Evolutionary conservation across 2,329 filamentous ascomycete species (phyloP), one percentile per base, ranked within the genome.

Genomic region (Penicillium brasilianum): DNA sequence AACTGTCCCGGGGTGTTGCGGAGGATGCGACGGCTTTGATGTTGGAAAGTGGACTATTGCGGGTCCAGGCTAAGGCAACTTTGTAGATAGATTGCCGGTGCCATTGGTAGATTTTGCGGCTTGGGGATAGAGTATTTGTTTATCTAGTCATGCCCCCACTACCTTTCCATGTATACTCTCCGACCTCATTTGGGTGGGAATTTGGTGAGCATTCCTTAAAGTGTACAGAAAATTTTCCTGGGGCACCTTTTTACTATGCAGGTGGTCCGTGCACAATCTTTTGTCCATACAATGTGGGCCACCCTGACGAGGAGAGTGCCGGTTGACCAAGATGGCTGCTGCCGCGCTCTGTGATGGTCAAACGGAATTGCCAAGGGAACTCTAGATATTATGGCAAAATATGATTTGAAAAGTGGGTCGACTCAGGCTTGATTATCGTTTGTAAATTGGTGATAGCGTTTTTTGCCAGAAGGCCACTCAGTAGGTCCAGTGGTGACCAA

Each of bases 1-100:
- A 88, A 73, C 65, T 88, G 8, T 87, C 85, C 16, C 86, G 85
- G 84, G 86, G 86, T 0, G 80, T 88, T 6, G 86, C 85, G 0
- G 79, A 79, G 50, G 82, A 82, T 54, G 83, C 85, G 10, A 72
- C 75, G 2, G 68, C 69, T 20, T 67, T 85, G 64, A 76, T 84
- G 61, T 49, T 67, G 28, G 61, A 69, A 30, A 59, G 65, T 44
- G 69, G 65, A 16, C 52, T 54, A 11, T 18, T 74, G 32, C 44
- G 72, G 46, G 55, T 28, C 20, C 52, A 32, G 5, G 63, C 64
- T 7, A 72, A 69, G 53, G 65, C 71, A 9, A 65, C 50, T 46
- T 59, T 74, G 50, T 74, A 70, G 39, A 56, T 59, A 37, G 11
- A 49, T 39, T 28, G 16, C 25, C 25, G 25, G 25, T 28, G 25